Base-by-base conservation (phyloP, 1,284 basidiomycete genomes). In the Peniophora sp. region DNA sequence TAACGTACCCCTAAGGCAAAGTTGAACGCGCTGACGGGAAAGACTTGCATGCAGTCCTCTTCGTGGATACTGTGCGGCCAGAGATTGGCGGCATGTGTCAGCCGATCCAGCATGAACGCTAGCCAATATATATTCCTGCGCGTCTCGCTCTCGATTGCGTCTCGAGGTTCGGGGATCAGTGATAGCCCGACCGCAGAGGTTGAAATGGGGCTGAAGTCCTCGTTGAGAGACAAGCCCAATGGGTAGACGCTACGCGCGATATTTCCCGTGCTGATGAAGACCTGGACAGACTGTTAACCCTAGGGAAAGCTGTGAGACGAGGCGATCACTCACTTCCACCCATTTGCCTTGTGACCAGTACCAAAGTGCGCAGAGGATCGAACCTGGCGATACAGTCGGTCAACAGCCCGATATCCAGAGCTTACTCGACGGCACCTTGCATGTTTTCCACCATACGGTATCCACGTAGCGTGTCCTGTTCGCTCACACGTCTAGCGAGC, bases 61-160 rank as follows among this genome's bases (percentile, higher is more conserved):
- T 87, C 85, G 59, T 88, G 85, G 32, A 90, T 67, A 53, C 78
- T 75, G 47, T 81, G 70, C 0, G 84, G 81, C 79, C 85, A 88
- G 20, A 79, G 81, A 60, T 85, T 87, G 32, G 79, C 77, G 54
- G 73, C 75, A 3, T 82, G 80, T 52, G 81, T 78, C 51, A 82
- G 74, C 24, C 83, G 75, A 57, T 88, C 85, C 46, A 75, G 72
- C 6, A 79, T 71, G 59, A 87, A 87, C 3, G 82, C 81, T 57
- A 80, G 61, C 85, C 85, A 89, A 59, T 88, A 88, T 1, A 78
- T 72, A 59, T 87, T 88, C 50, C 85, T 70, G 51, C 85, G 70
- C 37, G 70, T 77, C 63, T 88, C 85, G 47, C 85, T 85, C 62
- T 88, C 85, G 9, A 82, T 67, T 1, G 79, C 74, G 47, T 74